Conservation (phyloP, 352 stramenopile genomes). For the Pythium periplocum region DNA sequence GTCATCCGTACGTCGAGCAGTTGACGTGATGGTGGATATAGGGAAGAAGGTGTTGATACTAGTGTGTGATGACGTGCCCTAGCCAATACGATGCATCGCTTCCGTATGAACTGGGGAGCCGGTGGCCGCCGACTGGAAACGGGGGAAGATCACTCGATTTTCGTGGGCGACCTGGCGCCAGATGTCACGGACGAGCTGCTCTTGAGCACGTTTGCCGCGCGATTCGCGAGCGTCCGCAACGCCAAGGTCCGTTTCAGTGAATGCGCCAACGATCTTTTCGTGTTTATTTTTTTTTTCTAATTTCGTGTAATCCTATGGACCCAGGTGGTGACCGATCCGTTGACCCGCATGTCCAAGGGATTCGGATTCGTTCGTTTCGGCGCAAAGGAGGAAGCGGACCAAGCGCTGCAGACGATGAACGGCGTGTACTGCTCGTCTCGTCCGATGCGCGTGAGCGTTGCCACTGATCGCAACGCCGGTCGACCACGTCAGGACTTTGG, state of each 20-base stretch:
- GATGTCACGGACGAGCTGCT: slow-evolving; percentile 88
- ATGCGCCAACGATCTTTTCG: background rate
- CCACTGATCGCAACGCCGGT: slow-evolving; percentile 68
- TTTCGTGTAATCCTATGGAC: background rate
- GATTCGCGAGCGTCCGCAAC: slow-evolving; percentile 77
- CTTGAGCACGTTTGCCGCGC: slow-evolving; percentile 71
- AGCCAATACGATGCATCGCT: slow-evolving; percentile 87
- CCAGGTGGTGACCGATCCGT: slow-evolving; percentile 81
- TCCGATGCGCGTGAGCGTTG: slow-evolving; percentile 87
- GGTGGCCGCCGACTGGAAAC: slow-evolving; percentile 83
- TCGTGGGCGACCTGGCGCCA: slow-evolving; percentile 88
- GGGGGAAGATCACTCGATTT: slow-evolving; percentile 86
- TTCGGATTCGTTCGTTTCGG: slow-evolving; percentile 91
- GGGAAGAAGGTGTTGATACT: background rate
- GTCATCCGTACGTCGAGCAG: slow-evolving; percentile 62
- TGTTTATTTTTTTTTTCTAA: background rate
- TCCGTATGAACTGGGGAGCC: slow-evolving; percentile 91
- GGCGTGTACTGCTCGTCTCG: slow-evolving; percentile 84
- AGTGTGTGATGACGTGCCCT: background rate
- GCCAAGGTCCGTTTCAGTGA: slow-evolving; percentile 45
- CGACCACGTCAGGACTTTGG: slow-evolving; percentile 14
- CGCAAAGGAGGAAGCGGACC: slow-evolving; percentile 82
- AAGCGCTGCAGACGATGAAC: slow-evolving; percentile 88
- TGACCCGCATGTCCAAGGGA: slow-evolving; percentile 88
- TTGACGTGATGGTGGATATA: background rate